Evolutionary conservation across 2,329 filamentous ascomycete genomes (phyloP).

Genomic region (Pseudohalonectria lignicola): DNA sequence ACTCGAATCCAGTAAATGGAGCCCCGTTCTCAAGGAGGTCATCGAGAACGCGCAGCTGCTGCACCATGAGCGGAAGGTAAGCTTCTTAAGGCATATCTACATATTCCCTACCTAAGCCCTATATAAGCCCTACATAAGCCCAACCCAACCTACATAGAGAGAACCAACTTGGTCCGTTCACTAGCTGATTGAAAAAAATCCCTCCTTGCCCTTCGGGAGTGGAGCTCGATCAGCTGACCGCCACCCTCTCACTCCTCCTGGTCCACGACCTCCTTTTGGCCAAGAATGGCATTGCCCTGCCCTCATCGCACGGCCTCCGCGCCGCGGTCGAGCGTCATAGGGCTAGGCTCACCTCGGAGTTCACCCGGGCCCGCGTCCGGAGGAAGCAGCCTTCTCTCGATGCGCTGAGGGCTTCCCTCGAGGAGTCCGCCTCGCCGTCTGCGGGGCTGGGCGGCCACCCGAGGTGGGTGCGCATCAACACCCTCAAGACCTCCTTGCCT

Average conservation of each 20-base stretch:
- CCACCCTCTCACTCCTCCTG: conserved; percentile 68
- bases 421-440: conserved; percentile 33
- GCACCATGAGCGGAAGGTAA: conserved; percentile 63
- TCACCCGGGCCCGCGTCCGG: conserved; percentile 67
- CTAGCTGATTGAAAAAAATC: no score
- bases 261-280: conserved; percentile 77
- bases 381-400: conserved; percentile 59
- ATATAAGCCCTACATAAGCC: neutral
- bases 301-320: conserved; percentile 67
- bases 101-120: conserved; percentile 18
- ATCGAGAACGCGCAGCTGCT: conserved; percentile 53
- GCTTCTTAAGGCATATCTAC: no score
- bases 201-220: neutral
- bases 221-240: conserved; percentile 56
- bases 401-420: conserved; percentile 49
- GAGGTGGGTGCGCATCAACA: conserved; percentile 88
- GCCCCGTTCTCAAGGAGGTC: conserved; percentile 74
- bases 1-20: conserved; percentile 86
- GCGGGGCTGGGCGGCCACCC: conserved; percentile 41
- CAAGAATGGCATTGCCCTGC: conserved; percentile 73
- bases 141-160: neutral
- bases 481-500: conserved; percentile 58
- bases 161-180: no score
- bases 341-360: conserved; percentile 67
- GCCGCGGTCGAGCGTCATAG: conserved; percentile 71